These are phyloP conservation scores for Cucumis melo DNA, from an alignment of 306 rosid species.

Conservation along the genomic window DNA sequence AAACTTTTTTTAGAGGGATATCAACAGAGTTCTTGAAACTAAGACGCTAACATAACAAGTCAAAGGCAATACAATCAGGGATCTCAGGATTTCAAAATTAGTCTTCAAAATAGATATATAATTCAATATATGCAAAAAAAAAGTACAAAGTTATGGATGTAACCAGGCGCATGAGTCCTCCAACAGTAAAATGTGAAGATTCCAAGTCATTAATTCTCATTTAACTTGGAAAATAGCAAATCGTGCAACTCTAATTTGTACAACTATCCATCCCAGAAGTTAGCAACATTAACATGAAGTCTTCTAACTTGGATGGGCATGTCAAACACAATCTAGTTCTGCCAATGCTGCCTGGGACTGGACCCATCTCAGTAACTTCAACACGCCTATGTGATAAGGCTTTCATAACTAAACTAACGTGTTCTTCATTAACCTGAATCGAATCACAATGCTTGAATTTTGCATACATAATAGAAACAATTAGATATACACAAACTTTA, in stretches of 20 bases:
- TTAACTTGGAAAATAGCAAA: neutral
- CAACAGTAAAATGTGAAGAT: neutral
- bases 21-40: neutral
- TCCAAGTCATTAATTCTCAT: neutral
- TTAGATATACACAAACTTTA: conserved; percentile 16
- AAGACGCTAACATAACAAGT: neutral
- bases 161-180: neutral
- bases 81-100: neutral
- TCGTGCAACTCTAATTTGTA: neutral
- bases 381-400: conserved; percentile 91
- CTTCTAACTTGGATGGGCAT: conserved; percentile 79
- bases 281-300: neutral
- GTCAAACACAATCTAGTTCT: conserved; percentile 77
- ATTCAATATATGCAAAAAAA: neutral
- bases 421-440: conserved; percentile 81
- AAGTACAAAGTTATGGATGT: neutral
- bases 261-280: neutral
- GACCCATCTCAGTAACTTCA: conserved; percentile 89
- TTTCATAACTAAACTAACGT: conserved; percentile 91
- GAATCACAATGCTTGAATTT: conserved; percentile 4
- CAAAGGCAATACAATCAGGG: neutral
- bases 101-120: neutral
- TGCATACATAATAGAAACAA: conserved; percentile 1
- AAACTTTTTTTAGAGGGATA: no score
- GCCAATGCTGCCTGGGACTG: conserved; percentile 74